Base-by-base conservation (phyloP, 139 green algal genomes). In the Tetratostichococcus sp. region DNA sequence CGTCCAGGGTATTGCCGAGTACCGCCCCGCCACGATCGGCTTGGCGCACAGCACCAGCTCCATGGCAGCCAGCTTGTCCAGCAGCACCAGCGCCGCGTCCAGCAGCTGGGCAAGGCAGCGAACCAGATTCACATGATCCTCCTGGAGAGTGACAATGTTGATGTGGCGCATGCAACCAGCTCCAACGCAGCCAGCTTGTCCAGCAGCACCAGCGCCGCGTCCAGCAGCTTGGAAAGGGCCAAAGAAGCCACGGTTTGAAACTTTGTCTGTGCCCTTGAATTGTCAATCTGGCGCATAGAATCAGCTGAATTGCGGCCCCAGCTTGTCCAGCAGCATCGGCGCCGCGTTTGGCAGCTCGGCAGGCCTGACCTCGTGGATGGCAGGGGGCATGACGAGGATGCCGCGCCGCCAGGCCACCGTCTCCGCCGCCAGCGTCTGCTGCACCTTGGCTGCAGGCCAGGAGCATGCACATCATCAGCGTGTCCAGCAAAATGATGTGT, bases 21-120 rank as follows among this genome's bases (percentile, higher is more conserved):
- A 77, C 33, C 59, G 72, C 11, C 73, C 73, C 14, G 35, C 70
- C 65, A 77, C 59, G 62, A 77, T 69, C 1, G 73, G 73, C 35
- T 69, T 69, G 35, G 70, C 58, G 26, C 57, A 19, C 65, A 77
- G 73, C 73, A 77, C 70, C 65, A 72, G 35, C 65, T 72, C 65
- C n/a, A 72, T 35, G 1, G 73, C 73, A 22, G 73, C 65, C 28
- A 77, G 59, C 26, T 65, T 43, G 35, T 77, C 72, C 34, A 59
- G 11, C 72, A 77, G 39, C 1, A 71, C 72, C 50, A 62, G 50
- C 19, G 50, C 50, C 50, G 50, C 50, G 11, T 62, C 50, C 50
- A 62, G 50, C 50, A 62, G 50, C 72, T 77, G 39, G n/a, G n/a
- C n/a, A n/a, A n/a, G n/a, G n/a, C n/a, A n/a, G n/a, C n/a, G n/a